Base-by-base conservation (phyloP, 129 eudicot genomes). In the Tagetes patula region DNA sequence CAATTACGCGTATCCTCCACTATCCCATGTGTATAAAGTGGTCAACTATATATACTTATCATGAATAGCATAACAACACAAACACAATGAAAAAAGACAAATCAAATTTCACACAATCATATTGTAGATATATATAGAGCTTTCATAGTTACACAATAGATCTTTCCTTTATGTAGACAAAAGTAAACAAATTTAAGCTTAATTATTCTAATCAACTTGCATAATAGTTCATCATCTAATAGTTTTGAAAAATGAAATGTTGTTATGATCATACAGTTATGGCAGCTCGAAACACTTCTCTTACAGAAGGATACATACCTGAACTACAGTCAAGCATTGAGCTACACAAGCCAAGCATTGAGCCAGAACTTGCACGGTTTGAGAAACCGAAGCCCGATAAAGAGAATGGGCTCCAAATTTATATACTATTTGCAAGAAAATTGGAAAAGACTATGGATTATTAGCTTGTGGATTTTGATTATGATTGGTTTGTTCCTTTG, bases 251-350 rank as follows among this genome's bases (percentile, higher is more conserved):
- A n/a, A n/a, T 30, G 40, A 37, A 27, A 6, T 50, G 36, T 72
- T 52, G 62, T 73, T 60, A 55, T 75, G 74, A 68, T 74, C 30
- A 49, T 83, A 83, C 96, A 95, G 99, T 74, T 95, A 74, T 95
- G 99, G 99, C 99, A 95, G 80, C 88, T 95, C 80, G 99, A 95
- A 87, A 95, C 99, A 82, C 96, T 95, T 68, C 82, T 95, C 34
- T 84, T 95, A 9, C 99, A 95, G 45, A 95, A 95, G 78, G 99
- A 95, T 82, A 88, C 97, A 9, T 95, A 95, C 85, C 74, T 95
- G 62, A 91, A 87, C 82, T 95, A 95, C 89, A 95, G 99, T 72
- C 97, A 91, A 80, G 97, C 99, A 49, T 86, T 95, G 31, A 91
- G 99, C 88, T 90, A 83, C 89, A 91, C 99, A n/a, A 95, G 99